These are phyloP conservation scores for Emericellopsis cladophorae DNA, from an alignment of 2,329 filamentous ascomycete genomes.

Conservation along the genomic window DNA sequence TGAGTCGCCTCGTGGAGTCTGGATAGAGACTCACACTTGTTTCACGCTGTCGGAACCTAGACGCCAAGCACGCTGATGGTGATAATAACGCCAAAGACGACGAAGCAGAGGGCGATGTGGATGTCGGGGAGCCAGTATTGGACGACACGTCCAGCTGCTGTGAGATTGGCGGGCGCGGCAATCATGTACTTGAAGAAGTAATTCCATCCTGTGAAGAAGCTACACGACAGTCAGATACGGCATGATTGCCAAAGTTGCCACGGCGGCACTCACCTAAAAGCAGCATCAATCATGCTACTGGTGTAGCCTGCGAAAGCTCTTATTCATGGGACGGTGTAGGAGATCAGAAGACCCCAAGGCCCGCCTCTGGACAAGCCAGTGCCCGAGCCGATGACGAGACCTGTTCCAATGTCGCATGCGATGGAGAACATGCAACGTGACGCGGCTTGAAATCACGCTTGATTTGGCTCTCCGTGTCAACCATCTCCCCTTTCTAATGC, in stretches of 20 bases:
- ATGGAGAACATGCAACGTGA: slow-evolving; percentile 24
- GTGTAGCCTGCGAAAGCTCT: slow-evolving; percentile 17
- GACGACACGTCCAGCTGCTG: slow-evolving; percentile 22
- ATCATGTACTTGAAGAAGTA: slow-evolving; percentile 32
- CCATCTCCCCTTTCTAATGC: no score
- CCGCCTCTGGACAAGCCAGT: slow-evolving; percentile 34
- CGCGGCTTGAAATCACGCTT: slow-evolving; percentile 12
- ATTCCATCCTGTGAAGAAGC: slow-evolving; percentile 30
- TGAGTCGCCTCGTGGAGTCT: no score
- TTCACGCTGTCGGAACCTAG: no score
- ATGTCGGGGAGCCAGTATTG: slow-evolving; percentile 23
- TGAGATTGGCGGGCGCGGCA: slow-evolving; percentile 23
- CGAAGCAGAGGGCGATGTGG: slow-evolving; percentile 24
- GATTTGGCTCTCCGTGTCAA: slow-evolving; percentile 1
- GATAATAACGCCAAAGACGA: slow-evolving; percentile 20
- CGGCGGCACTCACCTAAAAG: slow-evolving; percentile 10
- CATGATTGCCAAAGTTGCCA: background rate
- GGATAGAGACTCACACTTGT: no score
- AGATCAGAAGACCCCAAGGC: slow-evolving; percentile 23
- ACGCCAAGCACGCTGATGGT: slow-evolving; percentile 11
- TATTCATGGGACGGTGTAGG: slow-evolving; percentile 21
- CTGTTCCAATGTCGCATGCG: slow-evolving; percentile 22
- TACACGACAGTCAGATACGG: slow-evolving; percentile 1
- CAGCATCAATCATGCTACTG: slow-evolving; percentile 15
- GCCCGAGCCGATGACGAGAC: slow-evolving; percentile 38